Conservation (phyloP, 1,284 basidiomycete species). For the Ceratobasidium sp. region DNA sequence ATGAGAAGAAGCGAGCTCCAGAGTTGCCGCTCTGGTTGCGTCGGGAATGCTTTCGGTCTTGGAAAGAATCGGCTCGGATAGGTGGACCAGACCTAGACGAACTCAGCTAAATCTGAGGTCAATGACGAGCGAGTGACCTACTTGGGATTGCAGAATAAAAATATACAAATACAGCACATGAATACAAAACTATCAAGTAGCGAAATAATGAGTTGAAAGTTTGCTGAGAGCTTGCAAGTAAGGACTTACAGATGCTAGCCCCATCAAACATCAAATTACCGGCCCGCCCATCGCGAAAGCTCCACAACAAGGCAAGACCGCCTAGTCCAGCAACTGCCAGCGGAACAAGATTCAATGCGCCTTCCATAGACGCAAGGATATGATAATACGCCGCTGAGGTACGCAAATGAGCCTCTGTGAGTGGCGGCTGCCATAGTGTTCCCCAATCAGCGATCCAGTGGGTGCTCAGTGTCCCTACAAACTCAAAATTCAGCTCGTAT, state of each 20-base stretch:
- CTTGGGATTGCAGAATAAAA: conserved; percentile 74
- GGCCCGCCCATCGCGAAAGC: conserved; percentile 73
- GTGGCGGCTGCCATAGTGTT: conserved; percentile 81
- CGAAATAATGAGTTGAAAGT: conserved; percentile 23
- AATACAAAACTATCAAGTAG: conserved; percentile 66
- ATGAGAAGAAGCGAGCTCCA: conserved; percentile 73
- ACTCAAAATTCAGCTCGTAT: neutral
- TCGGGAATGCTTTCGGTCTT: conserved; percentile 45
- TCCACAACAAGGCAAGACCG: conserved; percentile 71
- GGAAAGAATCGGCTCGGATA: conserved; percentile 42
- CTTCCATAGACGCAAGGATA: conserved; percentile 69
- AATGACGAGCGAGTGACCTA: conserved; percentile 58
- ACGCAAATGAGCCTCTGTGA: conserved; percentile 78
- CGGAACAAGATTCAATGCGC: conserved; percentile 61
- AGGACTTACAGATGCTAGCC: conserved; percentile 74
- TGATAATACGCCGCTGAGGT: conserved; percentile 79
- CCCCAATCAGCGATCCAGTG: conserved; percentile 87
- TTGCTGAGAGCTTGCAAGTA: conserved; percentile 22
- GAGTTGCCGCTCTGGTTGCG: conserved; percentile 48
- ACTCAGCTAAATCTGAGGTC: conserved; percentile 47
- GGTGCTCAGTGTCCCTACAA: conserved; percentile 75
- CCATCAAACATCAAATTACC: conserved; percentile 88
- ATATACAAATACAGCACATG: conserved; percentile 70
- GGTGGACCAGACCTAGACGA: conserved; percentile 15
- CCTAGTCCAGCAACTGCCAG: conserved; percentile 63